These are phyloP conservation scores for Suhomyces anneliseae DNA, from an alignment of 1,139 yeast species.

Conservation along the genomic window DNA sequence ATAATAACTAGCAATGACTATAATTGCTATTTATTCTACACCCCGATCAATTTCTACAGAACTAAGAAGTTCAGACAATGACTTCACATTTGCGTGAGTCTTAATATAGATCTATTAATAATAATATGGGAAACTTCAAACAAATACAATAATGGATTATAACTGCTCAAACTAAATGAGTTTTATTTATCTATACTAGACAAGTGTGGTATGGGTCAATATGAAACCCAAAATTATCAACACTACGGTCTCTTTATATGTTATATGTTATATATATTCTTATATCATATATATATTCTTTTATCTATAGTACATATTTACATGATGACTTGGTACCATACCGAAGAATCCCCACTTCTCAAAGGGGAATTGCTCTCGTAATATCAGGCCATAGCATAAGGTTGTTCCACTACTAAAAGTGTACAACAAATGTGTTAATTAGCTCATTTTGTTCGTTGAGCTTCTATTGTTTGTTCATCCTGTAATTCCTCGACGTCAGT, in stretches of 20 bases:
- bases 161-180: too few species aligned
- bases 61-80: too few species aligned
- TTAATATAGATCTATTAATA: too few species aligned
- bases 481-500: constrained; percentile 21
- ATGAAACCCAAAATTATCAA: background rate
- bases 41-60: too few species aligned
- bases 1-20: too few species aligned
- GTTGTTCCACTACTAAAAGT: background rate
- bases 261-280: too few species aligned
- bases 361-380: constrained; percentile 4
- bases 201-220: too few species aligned
- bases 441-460: background rate
- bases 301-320: constrained; percentile 3
- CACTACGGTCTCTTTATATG: background rate
- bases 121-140: too few species aligned
- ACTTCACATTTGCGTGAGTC: too few species aligned
- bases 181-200: too few species aligned
- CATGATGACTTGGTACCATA: background rate
- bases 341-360: constrained; percentile 5
- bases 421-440: background rate
- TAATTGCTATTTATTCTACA: too few species aligned
- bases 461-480: constrained; percentile 3
- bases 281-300: background rate
- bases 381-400: background rate
- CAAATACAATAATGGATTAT: too few species aligned